Conservation (phyloP, 2,329 filamentous ascomycete species). For the Ophiostoma tasmaniense region DNA sequence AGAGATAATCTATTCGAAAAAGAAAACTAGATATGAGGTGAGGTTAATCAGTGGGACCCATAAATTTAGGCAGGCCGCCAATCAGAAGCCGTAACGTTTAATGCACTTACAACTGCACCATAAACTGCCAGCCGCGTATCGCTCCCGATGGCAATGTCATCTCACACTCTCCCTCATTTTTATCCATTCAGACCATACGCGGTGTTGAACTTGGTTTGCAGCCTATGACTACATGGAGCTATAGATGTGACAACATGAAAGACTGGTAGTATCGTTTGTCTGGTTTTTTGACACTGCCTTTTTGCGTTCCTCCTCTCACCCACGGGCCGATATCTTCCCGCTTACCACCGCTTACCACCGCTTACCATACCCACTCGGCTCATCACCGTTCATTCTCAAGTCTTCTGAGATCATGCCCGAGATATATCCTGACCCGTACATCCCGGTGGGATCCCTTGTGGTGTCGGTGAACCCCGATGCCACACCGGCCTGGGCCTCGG, state of each 20-base stretch:
- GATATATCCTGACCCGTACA: background rate
- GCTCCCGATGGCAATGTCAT: background rate
- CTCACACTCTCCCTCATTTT: background rate
- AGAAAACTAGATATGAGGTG: background rate
- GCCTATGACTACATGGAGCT: background rate
- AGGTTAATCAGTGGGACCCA: background rate
- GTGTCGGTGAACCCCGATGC: conserved; percentile 4
- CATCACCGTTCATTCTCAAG: background rate
- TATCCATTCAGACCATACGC: background rate
- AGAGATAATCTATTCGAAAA: background rate
- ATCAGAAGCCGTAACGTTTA: too few relatives aligned
- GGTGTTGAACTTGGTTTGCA: too few relatives aligned
- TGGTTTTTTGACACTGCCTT: background rate
- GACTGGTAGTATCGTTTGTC: background rate
- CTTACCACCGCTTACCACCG: background rate
- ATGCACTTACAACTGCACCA: background rate
- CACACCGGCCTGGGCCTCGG: background rate
- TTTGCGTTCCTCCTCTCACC: background rate
- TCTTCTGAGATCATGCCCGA: background rate
- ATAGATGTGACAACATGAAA: background rate
- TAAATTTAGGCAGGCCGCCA: too few relatives aligned
- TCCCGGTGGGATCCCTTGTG: conserved; percentile 16
- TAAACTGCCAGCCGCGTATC: background rate
- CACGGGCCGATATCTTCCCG: background rate
- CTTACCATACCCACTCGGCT: background rate